phyloP scores from a whole-genome alignment of 1,139 yeast genomes.

The Pneumocystis murina region DNA sequence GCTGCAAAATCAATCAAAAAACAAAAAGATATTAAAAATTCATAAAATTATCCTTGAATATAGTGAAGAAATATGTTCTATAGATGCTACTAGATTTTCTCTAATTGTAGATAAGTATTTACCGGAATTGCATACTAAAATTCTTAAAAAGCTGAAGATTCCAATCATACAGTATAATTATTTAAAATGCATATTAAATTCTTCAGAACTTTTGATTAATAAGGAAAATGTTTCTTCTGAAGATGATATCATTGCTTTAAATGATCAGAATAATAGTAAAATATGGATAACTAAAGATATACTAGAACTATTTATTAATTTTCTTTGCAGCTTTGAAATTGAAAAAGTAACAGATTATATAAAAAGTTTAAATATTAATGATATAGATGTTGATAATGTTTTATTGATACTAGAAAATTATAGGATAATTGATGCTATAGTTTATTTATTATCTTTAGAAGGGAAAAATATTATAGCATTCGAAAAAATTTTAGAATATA shows the following conservation, averaged over 20 bases:
- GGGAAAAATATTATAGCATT: neutral
- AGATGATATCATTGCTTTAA: neutral
- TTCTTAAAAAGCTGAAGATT: slow-evolving; percentile 9
- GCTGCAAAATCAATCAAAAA: slow-evolving; percentile 5
- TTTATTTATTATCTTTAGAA: neutral
- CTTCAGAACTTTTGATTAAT: neutral
- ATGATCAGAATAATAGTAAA: neutral
- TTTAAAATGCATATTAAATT: slow-evolving; percentile 16
- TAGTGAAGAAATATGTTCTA: slow-evolving; percentile 12
- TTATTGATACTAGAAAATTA: neutral
- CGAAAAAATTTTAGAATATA: neutral
- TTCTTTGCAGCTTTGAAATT: neutral
- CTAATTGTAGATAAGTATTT: slow-evolving; percentile 18
- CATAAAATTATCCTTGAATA: slow-evolving; percentile 10
- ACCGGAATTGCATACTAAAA: slow-evolving; percentile 18
- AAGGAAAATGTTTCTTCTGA: neutral
- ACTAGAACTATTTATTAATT: neutral
- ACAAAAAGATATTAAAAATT: slow-evolving; percentile 8
- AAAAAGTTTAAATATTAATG: neutral
- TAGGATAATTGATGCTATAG: neutral
- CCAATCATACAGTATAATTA: slow-evolving; percentile 16
- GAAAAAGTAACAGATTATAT: neutral
- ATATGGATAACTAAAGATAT: neutral
- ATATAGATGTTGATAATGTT: neutral
- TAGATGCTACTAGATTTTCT: slow-evolving; percentile 14